A percentile compares a stretch with the other conserved stretches of the same genome.
phyloP scores from a whole-genome alignment of 768 basidiomycete genomes.

The Tylopilus sp. region DNA sequence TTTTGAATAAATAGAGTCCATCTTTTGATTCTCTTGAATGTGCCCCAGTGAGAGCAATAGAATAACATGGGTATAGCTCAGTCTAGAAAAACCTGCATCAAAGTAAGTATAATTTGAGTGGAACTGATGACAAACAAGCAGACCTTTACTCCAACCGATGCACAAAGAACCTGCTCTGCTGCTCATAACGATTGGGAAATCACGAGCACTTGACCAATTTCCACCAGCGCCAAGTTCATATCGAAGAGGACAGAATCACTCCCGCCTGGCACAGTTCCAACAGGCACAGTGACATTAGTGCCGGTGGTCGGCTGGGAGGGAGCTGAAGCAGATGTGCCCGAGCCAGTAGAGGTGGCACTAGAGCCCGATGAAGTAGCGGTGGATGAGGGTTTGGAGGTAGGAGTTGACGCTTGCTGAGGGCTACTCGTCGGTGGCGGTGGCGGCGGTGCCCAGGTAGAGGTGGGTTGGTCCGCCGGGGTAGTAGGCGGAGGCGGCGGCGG shows the following conservation, averaged over 20 bases:
- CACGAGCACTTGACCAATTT: conserved; percentile 18
- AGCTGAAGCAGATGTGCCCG: conserved; percentile 22
- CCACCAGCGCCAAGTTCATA: conserved; percentile 18
- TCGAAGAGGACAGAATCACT: conserved; percentile 11
- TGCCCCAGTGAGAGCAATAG: conserved; percentile 6
- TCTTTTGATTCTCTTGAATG: conserved; percentile 4
- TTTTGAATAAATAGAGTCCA: background rate
- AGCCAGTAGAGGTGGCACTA: conserved; percentile 2
- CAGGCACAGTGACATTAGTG: conserved; percentile 14
- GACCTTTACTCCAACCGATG: conserved; percentile 11
- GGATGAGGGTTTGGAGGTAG: conserved; percentile 14
- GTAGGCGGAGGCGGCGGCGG: conserved; percentile 16
- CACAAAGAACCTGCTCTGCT: conserved; percentile 8
- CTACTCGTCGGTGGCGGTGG: conserved; percentile 20
- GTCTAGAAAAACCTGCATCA: conserved; percentile 11
- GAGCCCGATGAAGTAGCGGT: conserved; percentile 15
- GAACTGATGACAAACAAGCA: conserved; percentile 17
- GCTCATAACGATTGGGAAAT: conserved; percentile 8
- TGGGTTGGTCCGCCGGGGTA: conserved; percentile 4
- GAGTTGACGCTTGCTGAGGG: conserved; percentile 23
- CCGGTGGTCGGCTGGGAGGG: conserved; percentile 20
- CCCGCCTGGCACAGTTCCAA: conserved; percentile 7
- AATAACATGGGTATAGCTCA: conserved; percentile 28
- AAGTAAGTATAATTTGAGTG: conserved; percentile 8
- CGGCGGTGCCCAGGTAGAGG: conserved; percentile 16